Base-by-base conservation (phyloP, 1,284 basidiomycete genomes). In the Phellopilus nigrolimitatus region DNA sequence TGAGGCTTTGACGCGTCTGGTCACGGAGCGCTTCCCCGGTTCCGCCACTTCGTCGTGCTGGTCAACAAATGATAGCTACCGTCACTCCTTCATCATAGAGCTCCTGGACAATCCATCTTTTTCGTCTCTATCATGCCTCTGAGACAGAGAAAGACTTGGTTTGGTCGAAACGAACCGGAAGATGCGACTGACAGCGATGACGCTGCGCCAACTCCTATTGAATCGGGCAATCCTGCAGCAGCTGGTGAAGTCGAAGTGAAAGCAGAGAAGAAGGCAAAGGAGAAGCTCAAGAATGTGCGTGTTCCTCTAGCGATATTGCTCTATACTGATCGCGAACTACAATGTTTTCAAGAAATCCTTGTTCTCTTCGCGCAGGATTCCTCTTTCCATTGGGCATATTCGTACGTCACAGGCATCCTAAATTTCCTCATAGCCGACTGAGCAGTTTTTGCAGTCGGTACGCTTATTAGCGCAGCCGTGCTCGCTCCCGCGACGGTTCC, bases 381-480 rank as follows among this genome's bases (percentile, higher is more conserved):
- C 60, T 76, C 28, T 79, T 78, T 50, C 72, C 75, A 2, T 53
- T 79, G 12, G 75, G 77, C 36, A 66, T 79, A 15, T 47, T 77
- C 50, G 71, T 65, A 71, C 3, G 70, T 68, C 9, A 61, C 72
- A 19, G 19, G 15, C 34, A 19, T 12, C 24, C 53, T 73, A 39
- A 56, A 33, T 0, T 27, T 31, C 21, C 19, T 13, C 31, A 30
- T 12, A 30, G 30, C 3, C n/a, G 22, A 22, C 21, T 28, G 21
- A 44, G 7, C 17, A 17, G 6, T n/a, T 13, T 24, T n/a, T 42
- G 17, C 37, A 89, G 87, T 85, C 44, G 84, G 86, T 12, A 68
- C 76, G n/a, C 59, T 82, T 27, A 60, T 86, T 5, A 84, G 78
- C 25, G 74, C 84, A 53, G 65, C 73, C 9, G 71, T 85, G 54